Base-by-base conservation (phyloP, 179 eudicot species). In the Corrigiola litoralis region DNA sequence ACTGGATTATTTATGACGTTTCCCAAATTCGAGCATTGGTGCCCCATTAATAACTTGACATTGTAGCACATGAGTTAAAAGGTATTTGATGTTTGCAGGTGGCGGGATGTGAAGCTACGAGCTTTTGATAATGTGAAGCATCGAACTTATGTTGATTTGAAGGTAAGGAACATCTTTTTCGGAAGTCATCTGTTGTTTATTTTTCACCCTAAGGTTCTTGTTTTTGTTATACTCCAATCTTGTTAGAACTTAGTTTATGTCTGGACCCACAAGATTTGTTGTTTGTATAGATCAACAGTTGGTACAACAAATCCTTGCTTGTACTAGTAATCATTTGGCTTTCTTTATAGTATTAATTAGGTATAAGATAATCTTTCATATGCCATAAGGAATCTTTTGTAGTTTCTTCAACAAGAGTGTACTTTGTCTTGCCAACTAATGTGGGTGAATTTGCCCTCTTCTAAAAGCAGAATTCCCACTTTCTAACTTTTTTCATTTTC, bases 111-210 rank as follows among this genome's bases (percentile, higher is more conserved):
- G 8, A 94, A 94, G 52, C 47, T 87, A 29, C 72, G 85, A 67
- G 99, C 99, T 65, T 94, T 94, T 51, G 94, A 90, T 62, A 81
- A 85, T 69, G 90, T 87, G 58, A 86, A 86, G 64, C 94, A 94
- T 74, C 86, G 99, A 38, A 94, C 99, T 38, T 94, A 94, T 38
- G 99, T 94, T 32, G 99, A 94, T 81, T 75, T 94, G 75, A 94
- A 94, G 88, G 99, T 92, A 70, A 61, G 69, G 34, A 54, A 61
- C 6, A 34, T 40, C 7, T 24, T 28, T 54, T 52, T 2, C 28
- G 50, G 8, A 28, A 27, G 12, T 16, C 18, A 41, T 33, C n/a
- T 5, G 50, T 58, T 40, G 36, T 27, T 42, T 24, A 11, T 31
- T 13, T 48, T 40, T 9, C 29, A 28, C 48, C 40, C 40, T 37